Evolutionary conservation across 371 early-diverging fungal genomes (phyloP).

Genomic region (Polyrhizophydium stewartii): DNA sequence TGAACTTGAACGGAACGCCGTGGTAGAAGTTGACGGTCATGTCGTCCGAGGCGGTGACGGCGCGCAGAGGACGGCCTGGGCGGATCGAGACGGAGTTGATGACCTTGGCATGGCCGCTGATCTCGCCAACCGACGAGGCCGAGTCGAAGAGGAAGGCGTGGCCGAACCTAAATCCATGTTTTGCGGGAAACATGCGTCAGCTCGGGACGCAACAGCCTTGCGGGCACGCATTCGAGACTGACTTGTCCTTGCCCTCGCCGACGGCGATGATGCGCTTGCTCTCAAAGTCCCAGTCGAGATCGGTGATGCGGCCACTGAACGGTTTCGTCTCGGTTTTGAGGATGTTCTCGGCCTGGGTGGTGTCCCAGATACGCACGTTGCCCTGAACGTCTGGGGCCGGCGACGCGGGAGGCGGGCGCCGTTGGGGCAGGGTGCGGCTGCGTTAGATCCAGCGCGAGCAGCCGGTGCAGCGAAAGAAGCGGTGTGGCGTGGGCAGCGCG

Average conservation of each 20-base stretch:
- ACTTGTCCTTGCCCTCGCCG: constrained; percentile 89
- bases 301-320: constrained; percentile 75
- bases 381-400: constrained; percentile 67
- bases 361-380: constrained; percentile 93
- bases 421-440: no score
- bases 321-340: constrained; percentile 76
- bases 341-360: constrained; percentile 75
- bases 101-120: constrained; percentile 83
- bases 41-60: constrained; percentile 92
- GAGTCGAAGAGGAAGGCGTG: constrained; percentile 87
- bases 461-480: no score
- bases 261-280: constrained; percentile 92
- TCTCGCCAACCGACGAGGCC: constrained; percentile 88
- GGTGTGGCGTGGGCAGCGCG: no score
- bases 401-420: not conserved
- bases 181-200: not conserved
- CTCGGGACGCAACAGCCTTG: no score
- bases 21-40: constrained; percentile 81
- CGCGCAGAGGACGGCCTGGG: constrained; percentile 81
- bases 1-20: constrained; percentile 87
- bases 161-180: constrained; percentile 78
- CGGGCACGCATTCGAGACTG: constrained; percentile 3
- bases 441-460: no score
- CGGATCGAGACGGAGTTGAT: constrained; percentile 85
- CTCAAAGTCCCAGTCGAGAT: constrained; percentile 93